Percentiles rank a stretch among this genome's conserved stretches.
phyloP scores from a whole-genome alignment of 1,284 basidiomycete genomes.

The Sphagnurus paluster region DNA sequence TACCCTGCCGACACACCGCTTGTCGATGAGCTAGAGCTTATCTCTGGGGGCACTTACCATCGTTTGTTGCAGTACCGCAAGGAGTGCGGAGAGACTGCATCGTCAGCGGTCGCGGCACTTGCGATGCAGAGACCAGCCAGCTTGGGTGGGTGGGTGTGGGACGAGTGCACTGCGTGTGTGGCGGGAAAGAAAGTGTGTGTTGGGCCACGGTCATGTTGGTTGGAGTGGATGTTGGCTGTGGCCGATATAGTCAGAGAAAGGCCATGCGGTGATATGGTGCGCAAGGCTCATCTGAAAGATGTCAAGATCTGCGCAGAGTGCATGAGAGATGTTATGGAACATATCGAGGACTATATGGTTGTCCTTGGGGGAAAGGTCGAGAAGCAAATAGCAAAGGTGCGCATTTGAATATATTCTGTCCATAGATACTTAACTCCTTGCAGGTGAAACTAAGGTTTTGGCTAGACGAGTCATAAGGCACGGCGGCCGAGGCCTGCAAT shows the following conservation, averaged over 20 bases:
- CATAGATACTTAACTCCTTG: background rate
- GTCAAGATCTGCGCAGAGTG: constrained; percentile 25
- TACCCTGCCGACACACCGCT: constrained; percentile 37
- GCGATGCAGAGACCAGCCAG: constrained; percentile 25
- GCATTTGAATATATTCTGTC: background rate
- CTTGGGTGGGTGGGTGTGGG: constrained; percentile 30
- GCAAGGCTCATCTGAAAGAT: constrained; percentile 28
- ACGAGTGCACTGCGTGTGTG: constrained; percentile 25
- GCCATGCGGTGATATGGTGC: constrained; percentile 31
- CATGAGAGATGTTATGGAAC: constrained; percentile 21
- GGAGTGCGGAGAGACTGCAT: constrained; percentile 41
- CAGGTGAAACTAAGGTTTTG: constrained; percentile 1
- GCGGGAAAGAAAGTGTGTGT: constrained; percentile 9
- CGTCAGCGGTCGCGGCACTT: constrained; percentile 25
- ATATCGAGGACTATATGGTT: constrained; percentile 28
- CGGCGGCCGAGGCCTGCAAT: background rate
- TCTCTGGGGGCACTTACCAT: constrained; percentile 46
- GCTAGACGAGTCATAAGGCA: too few relatives aligned
- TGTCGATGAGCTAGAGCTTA: constrained; percentile 42
- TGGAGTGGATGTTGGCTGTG: constrained; percentile 28
- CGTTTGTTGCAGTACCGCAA: constrained; percentile 46
- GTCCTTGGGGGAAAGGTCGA: constrained; percentile 30
- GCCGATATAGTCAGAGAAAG: constrained; percentile 23
- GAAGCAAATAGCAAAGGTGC: constrained; percentile 28
- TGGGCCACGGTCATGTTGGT: constrained; percentile 31